phyloP scores from a whole-genome alignment of 116 monocot genomes.

The Papilionanthe hybrid region DNA sequence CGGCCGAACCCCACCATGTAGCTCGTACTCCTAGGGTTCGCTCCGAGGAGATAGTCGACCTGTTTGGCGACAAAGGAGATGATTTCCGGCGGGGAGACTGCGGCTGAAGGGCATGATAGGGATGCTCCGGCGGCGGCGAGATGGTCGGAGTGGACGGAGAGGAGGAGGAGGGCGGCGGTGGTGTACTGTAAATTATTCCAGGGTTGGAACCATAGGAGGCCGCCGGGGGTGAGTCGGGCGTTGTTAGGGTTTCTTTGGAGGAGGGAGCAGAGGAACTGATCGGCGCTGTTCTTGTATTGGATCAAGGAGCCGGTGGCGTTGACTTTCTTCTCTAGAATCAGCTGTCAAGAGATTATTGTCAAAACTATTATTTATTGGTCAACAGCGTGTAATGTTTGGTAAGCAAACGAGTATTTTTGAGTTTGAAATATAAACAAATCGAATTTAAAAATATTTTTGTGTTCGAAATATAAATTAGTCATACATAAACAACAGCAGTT shows the following conservation, averaged over 20 bases:
- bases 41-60: conserved; percentile 43
- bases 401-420: too few relatives aligned
- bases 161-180: conserved; percentile 45
- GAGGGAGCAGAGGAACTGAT: conserved; percentile 53
- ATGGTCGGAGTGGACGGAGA: conserved; percentile 49
- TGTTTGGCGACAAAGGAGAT: conserved; percentile 23
- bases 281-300: conserved; percentile 30
- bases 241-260: conserved; percentile 54
- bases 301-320: conserved; percentile 9
- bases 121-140: conserved; percentile 14
- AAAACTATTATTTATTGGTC: too few relatives aligned
- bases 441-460: neutral
- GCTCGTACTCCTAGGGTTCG: conserved; percentile 52
- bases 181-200: conserved; percentile 72
- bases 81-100: conserved; percentile 21
- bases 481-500: too few relatives aligned
- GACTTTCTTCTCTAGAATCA: conserved; percentile 37
- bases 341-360: conserved; percentile 27
- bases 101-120: conserved; percentile 23
- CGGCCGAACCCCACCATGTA: conserved; percentile 76
- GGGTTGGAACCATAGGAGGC: conserved; percentile 41
- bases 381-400: too few relatives aligned
- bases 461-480: too few relatives aligned
- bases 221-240: conserved; percentile 46
- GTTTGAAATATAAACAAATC: neutral